Conservation (phyloP, 2,329 filamentous ascomycete genomes). For the Amylocarpus encephaloides region DNA sequence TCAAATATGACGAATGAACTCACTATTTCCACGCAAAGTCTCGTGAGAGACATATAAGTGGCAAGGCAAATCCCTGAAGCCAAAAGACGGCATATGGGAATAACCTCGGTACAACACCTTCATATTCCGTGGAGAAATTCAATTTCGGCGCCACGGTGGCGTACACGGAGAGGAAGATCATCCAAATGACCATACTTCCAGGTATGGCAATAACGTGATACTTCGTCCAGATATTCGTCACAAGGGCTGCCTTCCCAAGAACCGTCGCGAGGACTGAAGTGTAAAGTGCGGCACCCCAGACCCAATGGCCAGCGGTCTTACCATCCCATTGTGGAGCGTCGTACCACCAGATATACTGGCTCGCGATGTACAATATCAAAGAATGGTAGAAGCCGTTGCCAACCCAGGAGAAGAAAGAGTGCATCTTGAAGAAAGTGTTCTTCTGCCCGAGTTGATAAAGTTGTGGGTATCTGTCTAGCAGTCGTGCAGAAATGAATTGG, state of each 20-base stretch:
- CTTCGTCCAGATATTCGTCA: conserved; percentile 98
- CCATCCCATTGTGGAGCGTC: conserved; percentile 77
- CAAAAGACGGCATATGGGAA: conserved; percentile 84
- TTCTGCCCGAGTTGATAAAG: conserved; percentile 90
- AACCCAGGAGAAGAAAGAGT: conserved; percentile 90
- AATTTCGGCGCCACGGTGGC: conserved; percentile 78
- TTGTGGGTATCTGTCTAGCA: conserved; percentile 93
- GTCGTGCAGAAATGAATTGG: conserved; percentile 89
- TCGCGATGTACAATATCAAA: conserved; percentile 81
- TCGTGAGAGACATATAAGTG: conserved; percentile 73
- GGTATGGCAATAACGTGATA: conserved; percentile 95
- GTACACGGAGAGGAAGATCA: conserved; percentile 83
- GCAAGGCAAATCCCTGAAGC: conserved; percentile 77
- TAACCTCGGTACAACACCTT: conserved; percentile 73
- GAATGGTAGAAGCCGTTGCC: conserved; percentile 94
- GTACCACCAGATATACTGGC: conserved; percentile 71
- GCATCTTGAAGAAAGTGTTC: conserved; percentile 87
- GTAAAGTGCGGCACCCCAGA: conserved; percentile 95
- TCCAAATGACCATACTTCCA: conserved; percentile 86
- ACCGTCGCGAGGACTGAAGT: conserved; percentile 90
- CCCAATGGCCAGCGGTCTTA: conserved; percentile 85
- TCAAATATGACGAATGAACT: conserved; percentile 19
- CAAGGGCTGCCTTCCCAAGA: conserved; percentile 85
- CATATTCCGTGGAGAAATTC: conserved; percentile 75
- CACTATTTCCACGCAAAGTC: conserved; percentile 95